Evolutionary conservation across 1,139 yeast genomes (phyloP).

Genomic region (Candida tetrigidarum): DNA sequence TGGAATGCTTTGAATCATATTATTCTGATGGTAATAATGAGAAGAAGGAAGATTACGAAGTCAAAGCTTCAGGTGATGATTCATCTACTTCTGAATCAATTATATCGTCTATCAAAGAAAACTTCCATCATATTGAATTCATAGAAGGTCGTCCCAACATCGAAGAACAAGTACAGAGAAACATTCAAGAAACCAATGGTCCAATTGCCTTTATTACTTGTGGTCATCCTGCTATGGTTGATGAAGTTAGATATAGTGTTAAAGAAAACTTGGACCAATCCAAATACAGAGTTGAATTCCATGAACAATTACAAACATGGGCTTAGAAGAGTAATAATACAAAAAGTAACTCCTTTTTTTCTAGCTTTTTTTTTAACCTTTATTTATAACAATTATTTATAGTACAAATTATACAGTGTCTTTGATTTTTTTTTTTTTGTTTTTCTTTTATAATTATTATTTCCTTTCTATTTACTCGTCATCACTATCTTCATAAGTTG

Average conservation of each 20-base stretch:
- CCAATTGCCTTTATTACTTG: constrained; percentile 51
- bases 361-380: background rate
- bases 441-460: background rate
- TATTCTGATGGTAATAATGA: background rate
- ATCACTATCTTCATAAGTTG: constrained; percentile 50
- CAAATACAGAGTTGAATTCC: constrained; percentile 45
- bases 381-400: constrained; percentile 2
- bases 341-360: too few relatives aligned
- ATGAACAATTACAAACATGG: constrained; percentile 47
- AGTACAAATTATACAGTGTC: constrained; percentile 5
- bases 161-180: constrained; percentile 24
- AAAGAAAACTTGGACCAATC: constrained; percentile 27
- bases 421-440: constrained; percentile 1
- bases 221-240: constrained; percentile 54
- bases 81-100: constrained; percentile 12
- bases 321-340: constrained; percentile 1
- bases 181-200: constrained; percentile 35
- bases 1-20: constrained; percentile 12
- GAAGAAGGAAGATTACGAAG: constrained; percentile 23
- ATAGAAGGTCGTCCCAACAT: constrained; percentile 36
- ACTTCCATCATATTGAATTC: constrained; percentile 28
- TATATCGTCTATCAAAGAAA: constrained; percentile 13
- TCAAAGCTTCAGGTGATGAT: constrained; percentile 11
- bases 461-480: constrained; percentile 22
- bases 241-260: constrained; percentile 43